Conservation (phyloP, 2,329 filamentous ascomycete genomes). For the Paraphoma chrysanthemicola region DNA sequence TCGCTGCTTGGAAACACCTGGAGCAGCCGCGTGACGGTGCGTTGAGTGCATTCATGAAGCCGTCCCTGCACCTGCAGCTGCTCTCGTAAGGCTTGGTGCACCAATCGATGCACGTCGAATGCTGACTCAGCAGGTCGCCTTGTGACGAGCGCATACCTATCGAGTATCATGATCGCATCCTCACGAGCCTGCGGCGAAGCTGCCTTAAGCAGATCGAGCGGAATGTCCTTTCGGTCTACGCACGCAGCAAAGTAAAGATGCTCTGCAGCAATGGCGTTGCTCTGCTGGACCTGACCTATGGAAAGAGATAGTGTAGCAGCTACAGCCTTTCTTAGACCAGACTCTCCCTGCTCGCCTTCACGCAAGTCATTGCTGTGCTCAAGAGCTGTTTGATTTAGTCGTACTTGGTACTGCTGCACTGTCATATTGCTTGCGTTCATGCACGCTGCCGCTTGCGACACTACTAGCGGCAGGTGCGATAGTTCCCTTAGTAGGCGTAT, state of each 20-base stretch:
- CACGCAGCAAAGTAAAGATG: constrained; percentile 51
- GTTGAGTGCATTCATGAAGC: constrained; percentile 9
- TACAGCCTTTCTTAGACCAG: too few relatives aligned
- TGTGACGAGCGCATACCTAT: constrained; percentile 15
- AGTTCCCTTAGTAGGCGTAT: neutral
- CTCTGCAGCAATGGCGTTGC: constrained; percentile 41
- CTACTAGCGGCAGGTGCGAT: too few relatives aligned
- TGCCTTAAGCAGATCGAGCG: constrained; percentile 20
- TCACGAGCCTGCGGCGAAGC: too few relatives aligned
- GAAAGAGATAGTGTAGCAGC: too few relatives aligned
- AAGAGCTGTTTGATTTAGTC: too few relatives aligned
- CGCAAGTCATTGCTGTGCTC: too few relatives aligned
- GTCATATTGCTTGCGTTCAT: too few relatives aligned
- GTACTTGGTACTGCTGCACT: too few relatives aligned
- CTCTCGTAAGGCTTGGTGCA: constrained; percentile 14
- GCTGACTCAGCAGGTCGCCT: constrained; percentile 11
- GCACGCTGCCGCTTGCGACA: too few relatives aligned
- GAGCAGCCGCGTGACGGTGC: constrained; percentile 13
- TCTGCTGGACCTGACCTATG: constrained; percentile 4
- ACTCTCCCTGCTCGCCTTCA: too few relatives aligned
- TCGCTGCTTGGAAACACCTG: constrained; percentile 20
- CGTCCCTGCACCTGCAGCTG: constrained; percentile 8
- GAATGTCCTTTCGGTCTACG: constrained; percentile 37
- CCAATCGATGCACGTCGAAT: constrained; percentile 19
- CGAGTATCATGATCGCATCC: constrained; percentile 12